Evolutionary conservation across 495 filamentous ascomycete genomes (phyloP), one percentile per base, ranked within the genome.

Genomic region (Platismatia glauca): DNA sequence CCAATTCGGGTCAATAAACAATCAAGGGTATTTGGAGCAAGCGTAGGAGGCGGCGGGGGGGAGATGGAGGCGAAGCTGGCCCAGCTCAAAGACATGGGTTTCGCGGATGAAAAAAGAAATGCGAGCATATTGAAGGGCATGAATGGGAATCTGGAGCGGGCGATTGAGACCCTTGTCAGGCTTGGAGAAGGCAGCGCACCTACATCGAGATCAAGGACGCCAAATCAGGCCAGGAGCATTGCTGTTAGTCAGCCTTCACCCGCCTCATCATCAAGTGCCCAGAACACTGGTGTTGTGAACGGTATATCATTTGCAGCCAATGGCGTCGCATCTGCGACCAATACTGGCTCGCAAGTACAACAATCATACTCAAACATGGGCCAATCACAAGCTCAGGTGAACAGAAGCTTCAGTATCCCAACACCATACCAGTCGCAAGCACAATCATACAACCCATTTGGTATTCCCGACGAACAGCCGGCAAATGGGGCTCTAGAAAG

Each of bases 11-110:
- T 70, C 29, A 83, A 81, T 69, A 89, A 86, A 67, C 75, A 81
- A 4, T 84, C 86, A 0, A 79, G 81, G 55, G 80, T 86, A 18
- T 86, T 90, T 69, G 89, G 89, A 20, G 84, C 83, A 13, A 85
- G 79, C 58, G 79, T 90, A 31, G 81, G 74, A 53, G 80, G 80
- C 48, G 78, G 81, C 38, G 84, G 84, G 37, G 78, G 79, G 37
- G 79, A 79, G 31, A 77, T 86, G 39, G 85, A 87, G 48, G 68
- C 77, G 7, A 96, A 96, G 73, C 75, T 98, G 69, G 81, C 82
- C 12, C 85, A 82, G 20, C 76, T 98, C 58, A 81, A 84, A 56
- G 90, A 96, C 59, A 96, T 97, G 94, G 94, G 94, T 1, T 98
- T 98, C 68, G 79, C 72, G 38, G 90, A 98, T 70, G 87, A 93